phyloP scores from a whole-genome alignment of 352 stramenopile genomes.

The Pythium monospermum region DNA sequence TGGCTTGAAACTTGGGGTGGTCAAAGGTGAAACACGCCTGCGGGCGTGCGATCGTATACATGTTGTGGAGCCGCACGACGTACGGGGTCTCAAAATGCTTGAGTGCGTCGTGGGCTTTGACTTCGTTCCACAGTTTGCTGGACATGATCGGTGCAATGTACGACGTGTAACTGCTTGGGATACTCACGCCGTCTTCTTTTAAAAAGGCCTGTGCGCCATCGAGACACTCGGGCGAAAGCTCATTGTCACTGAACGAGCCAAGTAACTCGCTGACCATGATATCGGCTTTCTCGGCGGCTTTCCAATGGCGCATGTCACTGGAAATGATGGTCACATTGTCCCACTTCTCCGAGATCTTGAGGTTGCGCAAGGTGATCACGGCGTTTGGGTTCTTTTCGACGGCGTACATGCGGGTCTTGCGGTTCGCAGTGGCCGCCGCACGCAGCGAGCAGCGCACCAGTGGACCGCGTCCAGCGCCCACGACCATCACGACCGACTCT shows the following conservation, averaged over 20 bases:
- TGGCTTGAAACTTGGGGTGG: constrained; percentile 78
- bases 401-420: constrained; percentile 87
- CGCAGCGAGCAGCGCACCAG: constrained; percentile 88
- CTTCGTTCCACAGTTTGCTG: constrained; percentile 90
- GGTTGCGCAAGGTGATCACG: constrained; percentile 90
- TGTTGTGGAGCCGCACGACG: constrained; percentile 94
- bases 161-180: constrained; percentile 91
- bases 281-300: constrained; percentile 83
- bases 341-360: constrained; percentile 85
- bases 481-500: constrained; percentile 78
- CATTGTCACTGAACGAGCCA: constrained; percentile 97
- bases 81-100: constrained; percentile 96
- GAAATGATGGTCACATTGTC: constrained; percentile 81
- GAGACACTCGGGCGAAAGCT: constrained; percentile 98
- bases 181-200: constrained; percentile 86
- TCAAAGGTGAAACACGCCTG: constrained; percentile 92
- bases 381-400: constrained; percentile 99
- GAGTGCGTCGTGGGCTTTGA: constrained; percentile 66
- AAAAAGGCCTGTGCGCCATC: constrained; percentile 93
- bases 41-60: constrained; percentile 79
- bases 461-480: constrained; percentile 95
- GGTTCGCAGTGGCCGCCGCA: constrained; percentile 57
- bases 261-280: constrained; percentile 96
- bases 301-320: constrained; percentile 84
- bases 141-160: constrained; percentile 95